phyloP scores from a whole-genome alignment of 2,329 filamentous ascomycete genomes.

The Botrytis hyacinthi region DNA sequence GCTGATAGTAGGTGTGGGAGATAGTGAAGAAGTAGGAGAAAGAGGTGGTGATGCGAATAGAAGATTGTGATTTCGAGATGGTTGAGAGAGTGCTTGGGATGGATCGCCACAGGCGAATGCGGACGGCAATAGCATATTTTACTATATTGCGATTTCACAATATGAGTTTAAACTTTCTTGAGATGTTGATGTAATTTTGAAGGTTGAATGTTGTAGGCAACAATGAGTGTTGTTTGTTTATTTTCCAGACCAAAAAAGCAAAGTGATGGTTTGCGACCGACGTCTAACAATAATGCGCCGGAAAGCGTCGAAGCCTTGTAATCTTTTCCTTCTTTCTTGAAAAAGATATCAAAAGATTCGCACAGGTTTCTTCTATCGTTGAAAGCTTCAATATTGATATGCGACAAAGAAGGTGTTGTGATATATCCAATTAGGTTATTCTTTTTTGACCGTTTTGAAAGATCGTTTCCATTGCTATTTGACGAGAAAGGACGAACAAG shows the following conservation, averaged over 20 bases:
- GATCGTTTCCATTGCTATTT: constrained; percentile 7
- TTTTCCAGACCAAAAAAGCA: constrained; percentile 14
- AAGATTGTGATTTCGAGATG: constrained; percentile 42
- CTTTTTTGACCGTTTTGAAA: background rate
- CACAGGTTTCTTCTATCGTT: constrained; percentile 1
- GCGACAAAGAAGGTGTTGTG: background rate
- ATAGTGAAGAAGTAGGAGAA: constrained; percentile 50
- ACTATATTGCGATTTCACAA: background rate
- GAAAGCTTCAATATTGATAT: background rate
- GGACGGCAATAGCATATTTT: constrained; percentile 57
- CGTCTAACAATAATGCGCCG: constrained; percentile 28
- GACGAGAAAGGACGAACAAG: constrained; percentile 19
- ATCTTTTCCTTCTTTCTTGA: background rate
- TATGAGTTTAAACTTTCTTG: background rate
- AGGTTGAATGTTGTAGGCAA: constrained; percentile 6
- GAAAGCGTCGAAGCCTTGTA: constrained; percentile 25
- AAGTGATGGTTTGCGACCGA: constrained; percentile 23
- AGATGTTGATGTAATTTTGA: background rate
- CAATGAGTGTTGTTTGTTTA: constrained; percentile 4
- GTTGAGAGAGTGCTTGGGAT: constrained; percentile 40
- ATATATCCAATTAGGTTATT: background rate
- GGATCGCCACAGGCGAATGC: constrained; percentile 54
- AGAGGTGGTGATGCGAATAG: constrained; percentile 58
- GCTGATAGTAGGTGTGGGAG: constrained; percentile 49
- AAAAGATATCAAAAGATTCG: constrained; percentile 16